These are phyloP conservation scores for Paraconiothyrium sp. DNA, from an alignment of 2,329 filamentous ascomycete species.

Conservation along the genomic window DNA sequence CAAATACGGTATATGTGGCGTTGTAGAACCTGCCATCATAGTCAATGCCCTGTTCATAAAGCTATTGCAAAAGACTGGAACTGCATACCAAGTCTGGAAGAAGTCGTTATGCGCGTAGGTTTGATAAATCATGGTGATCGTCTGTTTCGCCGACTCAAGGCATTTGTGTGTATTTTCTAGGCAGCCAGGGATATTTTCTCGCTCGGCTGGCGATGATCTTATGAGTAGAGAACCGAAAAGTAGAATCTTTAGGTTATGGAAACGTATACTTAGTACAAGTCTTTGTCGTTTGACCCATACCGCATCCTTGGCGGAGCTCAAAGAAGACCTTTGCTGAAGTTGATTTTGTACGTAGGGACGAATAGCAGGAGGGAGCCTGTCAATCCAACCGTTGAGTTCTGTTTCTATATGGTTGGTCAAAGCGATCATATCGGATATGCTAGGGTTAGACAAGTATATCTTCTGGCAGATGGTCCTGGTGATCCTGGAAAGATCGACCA, in stretches of 20 bases:
- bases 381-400: constrained; percentile 50
- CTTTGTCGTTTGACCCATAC: constrained; percentile 51
- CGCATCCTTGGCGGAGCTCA: constrained; percentile 46
- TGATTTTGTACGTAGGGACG: constrained; percentile 37
- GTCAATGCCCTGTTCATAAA: constrained; percentile 1
- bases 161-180: constrained; percentile 49
- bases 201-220: constrained; percentile 38
- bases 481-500: constrained; percentile 53
- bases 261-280: constrained; percentile 54
- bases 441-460: constrained; percentile 50
- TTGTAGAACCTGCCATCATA: constrained; percentile 52
- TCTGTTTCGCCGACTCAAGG: constrained; percentile 50
- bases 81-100: constrained; percentile 53
- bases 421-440: constrained; percentile 48
- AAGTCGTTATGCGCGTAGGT: constrained; percentile 52
- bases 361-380: constrained; percentile 43
- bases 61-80: neutral
- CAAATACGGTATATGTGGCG: constrained; percentile 54
- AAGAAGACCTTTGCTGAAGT: constrained; percentile 24
- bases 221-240: constrained; percentile 51
- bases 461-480: constrained; percentile 53
- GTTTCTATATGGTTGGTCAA: constrained; percentile 49
- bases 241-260: constrained; percentile 54
- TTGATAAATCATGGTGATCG: constrained; percentile 53
- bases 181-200: constrained; percentile 30